Evolutionary conservation across 257 asterid species (phyloP).

Genomic region (Coffea canephora): DNA sequence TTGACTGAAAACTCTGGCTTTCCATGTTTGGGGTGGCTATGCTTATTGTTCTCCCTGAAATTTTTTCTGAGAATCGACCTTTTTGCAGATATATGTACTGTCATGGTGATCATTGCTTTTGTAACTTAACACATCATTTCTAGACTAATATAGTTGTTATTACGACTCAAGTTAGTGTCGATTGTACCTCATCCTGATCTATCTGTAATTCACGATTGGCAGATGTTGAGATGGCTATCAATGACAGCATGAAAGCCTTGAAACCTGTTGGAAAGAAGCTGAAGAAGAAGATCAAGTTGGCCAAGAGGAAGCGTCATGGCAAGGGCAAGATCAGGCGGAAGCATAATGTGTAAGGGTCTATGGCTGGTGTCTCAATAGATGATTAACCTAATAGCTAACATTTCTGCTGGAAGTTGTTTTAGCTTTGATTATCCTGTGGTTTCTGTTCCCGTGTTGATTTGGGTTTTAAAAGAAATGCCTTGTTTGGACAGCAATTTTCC

Average conservation of each 20-base stretch:
- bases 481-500: too few relatives aligned
- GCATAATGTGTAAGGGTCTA: conserved; percentile 34
- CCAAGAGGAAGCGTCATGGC: conserved; percentile 56
- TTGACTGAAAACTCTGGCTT: background rate
- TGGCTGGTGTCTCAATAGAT: too few relatives aligned
- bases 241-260: conserved; percentile 34
- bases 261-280: conserved; percentile 86
- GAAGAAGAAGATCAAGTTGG: conserved; percentile 73
- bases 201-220: conserved; percentile 20
- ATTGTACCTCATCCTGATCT: background rate
- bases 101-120: background rate
- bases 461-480: too few relatives aligned
- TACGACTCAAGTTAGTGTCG: background rate
- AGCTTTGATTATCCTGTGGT: background rate
- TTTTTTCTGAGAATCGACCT: background rate
- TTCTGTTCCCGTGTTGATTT: too few relatives aligned
- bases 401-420: background rate
- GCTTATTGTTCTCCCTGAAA: background rate
- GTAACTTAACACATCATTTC: background rate
- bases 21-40: background rate
- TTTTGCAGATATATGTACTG: too few relatives aligned
- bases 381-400: too few relatives aligned
- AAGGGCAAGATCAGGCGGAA: conserved; percentile 81
- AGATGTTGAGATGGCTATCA: conserved; percentile 61
- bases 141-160: background rate